Conservation (phyloP, 192 early-diverging fungal genomes). For the Kappamyces sp. region DNA sequence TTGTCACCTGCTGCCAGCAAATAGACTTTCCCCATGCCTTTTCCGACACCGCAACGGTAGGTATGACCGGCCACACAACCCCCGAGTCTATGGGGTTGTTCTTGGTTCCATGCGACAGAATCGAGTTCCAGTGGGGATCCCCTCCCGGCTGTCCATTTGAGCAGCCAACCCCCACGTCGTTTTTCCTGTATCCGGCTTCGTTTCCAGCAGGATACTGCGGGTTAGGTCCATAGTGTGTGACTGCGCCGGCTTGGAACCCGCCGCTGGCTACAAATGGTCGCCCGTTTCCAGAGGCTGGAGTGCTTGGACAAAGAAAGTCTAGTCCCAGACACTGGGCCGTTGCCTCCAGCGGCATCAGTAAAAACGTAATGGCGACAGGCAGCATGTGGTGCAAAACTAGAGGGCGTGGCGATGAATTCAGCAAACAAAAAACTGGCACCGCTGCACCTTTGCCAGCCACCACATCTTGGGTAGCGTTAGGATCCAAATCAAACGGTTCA, state of each 20-base stretch:
- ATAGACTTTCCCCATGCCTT: conserved; percentile 13
- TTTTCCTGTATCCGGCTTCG: conserved; percentile 26
- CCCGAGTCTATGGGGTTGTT: conserved; percentile 13
- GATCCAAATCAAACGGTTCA: too few relatives aligned
- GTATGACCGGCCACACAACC: conserved; percentile 26
- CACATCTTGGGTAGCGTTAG: too few relatives aligned
- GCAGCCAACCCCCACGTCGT: conserved; percentile 36
- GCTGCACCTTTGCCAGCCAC: too few relatives aligned
- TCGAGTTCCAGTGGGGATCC: conserved; percentile 33
- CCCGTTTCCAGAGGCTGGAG: too few relatives aligned
- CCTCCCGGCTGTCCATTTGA: conserved; percentile 27
- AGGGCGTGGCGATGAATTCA: too few relatives aligned
- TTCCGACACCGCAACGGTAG: conserved; percentile 34
- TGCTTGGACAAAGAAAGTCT: too few relatives aligned
- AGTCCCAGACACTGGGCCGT: too few relatives aligned
- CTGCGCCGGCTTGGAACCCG: not conserved
- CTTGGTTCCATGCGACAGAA: conserved; percentile 20
- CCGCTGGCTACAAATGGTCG: not conserved
- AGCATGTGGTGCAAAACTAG: too few relatives aligned
- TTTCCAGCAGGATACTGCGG: conserved; percentile 16
- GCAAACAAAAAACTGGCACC: too few relatives aligned
- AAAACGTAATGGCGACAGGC: too few relatives aligned
- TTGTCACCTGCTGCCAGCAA: conserved; percentile 24
- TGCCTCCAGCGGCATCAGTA: too few relatives aligned
- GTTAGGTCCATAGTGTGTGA: conserved; percentile 20